Base-by-base conservation (phyloP, 73 alveolate genomes). In the Effrenium voratum region DNA sequence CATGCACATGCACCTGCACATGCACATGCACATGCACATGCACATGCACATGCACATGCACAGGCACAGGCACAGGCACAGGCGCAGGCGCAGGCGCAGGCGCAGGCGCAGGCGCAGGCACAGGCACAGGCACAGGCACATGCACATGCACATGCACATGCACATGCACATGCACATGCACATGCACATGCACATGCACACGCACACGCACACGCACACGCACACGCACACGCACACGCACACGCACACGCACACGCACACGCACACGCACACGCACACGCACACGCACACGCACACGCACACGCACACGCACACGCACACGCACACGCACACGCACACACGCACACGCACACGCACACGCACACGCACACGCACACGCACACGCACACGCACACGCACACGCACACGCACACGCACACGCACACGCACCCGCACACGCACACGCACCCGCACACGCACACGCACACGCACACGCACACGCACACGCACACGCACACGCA, bases 281-380 rank as follows among this genome's bases (percentile, higher is more conserved):
- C 79, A 22, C 79, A 32, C 79, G 12, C 79, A 32, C 79, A 22
- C 79, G 38, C 79, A 22, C 79, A 32, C 79, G 24, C 79, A 32
- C 79, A 66, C 79, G 38, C 79, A 66, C 79, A 32, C 79, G 24
- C 79, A 66, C 79, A 66, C 79, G 38, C 79, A 66, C 79, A 66
- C 79, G 24, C 79, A 32, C 79, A 66, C 79, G 24, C 79, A 66
- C 79, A 66, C 44, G 24, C 79, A 66, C 79, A 66, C 79, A 66
- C 40, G 24, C 79, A 66, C 79, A 66, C 79, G 24, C 40, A 66
- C 79, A 66, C 79, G 24, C 79, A 66, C 40, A 66, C 79, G 24
- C 79, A 66, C 79, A 66, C 40, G n/a, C n/a, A n/a, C n/a, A n/a
- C n/a, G n/a, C n/a, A n/a, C n/a, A n/a, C 13, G 70, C 70, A 55